A percentile compares a stretch with the other conserved stretches of the same genome.
Conservation (phyloP, 768 basidiomycete genomes). For the Leccinum subgranulosum region DNA sequence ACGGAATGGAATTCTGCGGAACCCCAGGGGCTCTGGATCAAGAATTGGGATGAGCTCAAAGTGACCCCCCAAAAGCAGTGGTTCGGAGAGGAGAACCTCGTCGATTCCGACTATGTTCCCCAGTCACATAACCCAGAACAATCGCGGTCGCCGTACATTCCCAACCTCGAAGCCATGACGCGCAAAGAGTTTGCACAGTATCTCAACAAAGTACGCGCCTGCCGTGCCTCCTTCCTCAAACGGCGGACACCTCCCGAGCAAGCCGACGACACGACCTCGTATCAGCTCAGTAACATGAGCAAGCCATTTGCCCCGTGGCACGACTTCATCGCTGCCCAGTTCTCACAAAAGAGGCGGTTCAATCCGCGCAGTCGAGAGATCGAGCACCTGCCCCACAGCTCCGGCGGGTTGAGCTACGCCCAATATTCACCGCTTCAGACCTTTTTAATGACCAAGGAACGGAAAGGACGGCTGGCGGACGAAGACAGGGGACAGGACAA, state of each 20-base stretch:
- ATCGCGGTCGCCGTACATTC: constrained; percentile 33
- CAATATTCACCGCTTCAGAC: constrained; percentile 53
- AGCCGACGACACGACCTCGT: constrained; percentile 21
- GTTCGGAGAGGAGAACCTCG: constrained; percentile 17
- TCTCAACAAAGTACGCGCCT: constrained; percentile 52
- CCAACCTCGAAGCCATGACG: constrained; percentile 62
- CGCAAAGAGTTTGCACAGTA: constrained; percentile 55
- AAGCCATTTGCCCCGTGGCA: constrained; percentile 24
- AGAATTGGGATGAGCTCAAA: constrained; percentile 60
- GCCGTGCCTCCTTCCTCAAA: constrained; percentile 58
- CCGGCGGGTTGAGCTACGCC: constrained; percentile 61
- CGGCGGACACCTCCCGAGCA: constrained; percentile 18
- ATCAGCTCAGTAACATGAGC: constrained; percentile 25
- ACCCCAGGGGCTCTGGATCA: constrained; percentile 62
- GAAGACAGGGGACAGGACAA: constrained; percentile 14
- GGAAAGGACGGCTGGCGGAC: constrained; percentile 59
- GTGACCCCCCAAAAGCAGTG: constrained; percentile 12
- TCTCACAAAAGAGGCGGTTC: constrained; percentile 23
- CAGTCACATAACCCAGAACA: constrained; percentile 10
- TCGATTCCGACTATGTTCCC: constrained; percentile 28
- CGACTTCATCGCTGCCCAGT: constrained; percentile 18
- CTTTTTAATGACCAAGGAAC: constrained; percentile 45
- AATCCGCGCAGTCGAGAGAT: constrained; percentile 37
- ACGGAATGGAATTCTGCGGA: constrained; percentile 75
- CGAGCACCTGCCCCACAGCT: constrained; percentile 62